phyloP scores from a whole-genome alignment of 805 yeast species.

The Ogataea dorogensis region DNA sequence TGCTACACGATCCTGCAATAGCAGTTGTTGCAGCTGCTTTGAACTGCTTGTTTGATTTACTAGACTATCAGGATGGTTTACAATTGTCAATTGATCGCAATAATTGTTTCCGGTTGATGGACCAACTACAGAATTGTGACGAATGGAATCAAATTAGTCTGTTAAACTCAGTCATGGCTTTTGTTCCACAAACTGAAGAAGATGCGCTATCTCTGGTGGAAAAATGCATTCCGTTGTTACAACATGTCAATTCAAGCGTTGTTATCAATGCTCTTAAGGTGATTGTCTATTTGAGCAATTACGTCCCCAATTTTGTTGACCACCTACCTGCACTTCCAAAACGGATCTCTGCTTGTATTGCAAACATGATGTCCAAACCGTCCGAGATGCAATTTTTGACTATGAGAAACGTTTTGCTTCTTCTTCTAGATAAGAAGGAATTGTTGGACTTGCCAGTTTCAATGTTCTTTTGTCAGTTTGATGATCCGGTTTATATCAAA shows the following conservation, averaged over 20 bases:
- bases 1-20: slow-evolving; percentile 56
- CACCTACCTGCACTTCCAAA: slow-evolving; percentile 54
- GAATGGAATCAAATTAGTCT: slow-evolving; percentile 78
- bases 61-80: slow-evolving; percentile 52
- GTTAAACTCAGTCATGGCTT: slow-evolving; percentile 61
- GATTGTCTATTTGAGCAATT: slow-evolving; percentile 70
- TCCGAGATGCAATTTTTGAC: slow-evolving; percentile 82
- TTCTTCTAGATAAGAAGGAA: slow-evolving; percentile 64
- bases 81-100: slow-evolving; percentile 51
- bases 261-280: slow-evolving; percentile 74
- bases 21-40: slow-evolving; percentile 70
- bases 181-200: slow-evolving; percentile 64
- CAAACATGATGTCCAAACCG: slow-evolving; percentile 68
- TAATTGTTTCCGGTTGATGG: slow-evolving; percentile 44
- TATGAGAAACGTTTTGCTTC: slow-evolving; percentile 72
- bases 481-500: slow-evolving; percentile 85
- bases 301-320: slow-evolving; percentile 54
- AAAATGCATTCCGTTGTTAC: slow-evolving; percentile 63
- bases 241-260: slow-evolving; percentile 78
- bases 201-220: slow-evolving; percentile 71
- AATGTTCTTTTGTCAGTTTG: slow-evolving; percentile 76
- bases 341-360: slow-evolving; percentile 65
- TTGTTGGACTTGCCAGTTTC: slow-evolving; percentile 67
- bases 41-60: slow-evolving; percentile 62
- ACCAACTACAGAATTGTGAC: slow-evolving; percentile 42